These are phyloP conservation scores for Plasmodium yoelii DNA, from an alignment of 169 alveolate species.

Conservation along the genomic window DNA sequence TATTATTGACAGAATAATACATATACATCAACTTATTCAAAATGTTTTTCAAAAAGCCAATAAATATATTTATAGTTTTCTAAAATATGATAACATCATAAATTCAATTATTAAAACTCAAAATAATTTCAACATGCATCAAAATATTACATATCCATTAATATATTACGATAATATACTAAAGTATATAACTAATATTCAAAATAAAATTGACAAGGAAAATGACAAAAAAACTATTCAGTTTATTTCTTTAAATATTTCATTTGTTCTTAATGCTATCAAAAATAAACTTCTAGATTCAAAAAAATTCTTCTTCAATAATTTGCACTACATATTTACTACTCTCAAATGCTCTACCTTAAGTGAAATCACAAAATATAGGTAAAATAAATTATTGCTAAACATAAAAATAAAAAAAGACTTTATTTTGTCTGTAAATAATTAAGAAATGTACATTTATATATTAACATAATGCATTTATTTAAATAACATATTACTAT, in stretches of 20 bases:
- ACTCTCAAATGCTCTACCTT: conserved; percentile 58
- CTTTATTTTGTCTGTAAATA: neutral
- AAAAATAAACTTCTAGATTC: conserved; percentile 54
- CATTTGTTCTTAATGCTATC: conserved; percentile 63
- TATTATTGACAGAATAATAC: conserved; percentile 70
- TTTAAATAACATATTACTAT: too few species aligned
- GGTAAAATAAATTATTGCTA: conserved; percentile 10
- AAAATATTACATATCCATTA: conserved; percentile 54
- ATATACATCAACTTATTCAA: conserved; percentile 72
- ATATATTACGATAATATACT: conserved; percentile 63
- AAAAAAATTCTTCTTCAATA: conserved; percentile 62
- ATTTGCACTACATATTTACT: conserved; percentile 64
- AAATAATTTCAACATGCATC: conserved; percentile 51
- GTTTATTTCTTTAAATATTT: conserved; percentile 56
- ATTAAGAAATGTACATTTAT: neutral
- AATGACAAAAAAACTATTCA: conserved; percentile 74
- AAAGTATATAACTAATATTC: conserved; percentile 60
- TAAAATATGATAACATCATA: conserved; percentile 68
- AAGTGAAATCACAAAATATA: conserved; percentile 59
- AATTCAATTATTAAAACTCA: conserved; percentile 55
- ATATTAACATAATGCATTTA: too few species aligned
- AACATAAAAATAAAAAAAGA: neutral
- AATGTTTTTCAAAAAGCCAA: conserved; percentile 74
- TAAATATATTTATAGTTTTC: conserved; percentile 73
- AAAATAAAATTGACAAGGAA: conserved; percentile 65